Base-by-base conservation (phyloP, 371 early-diverging fungal species). In the Rhizopus delemar region DNA sequence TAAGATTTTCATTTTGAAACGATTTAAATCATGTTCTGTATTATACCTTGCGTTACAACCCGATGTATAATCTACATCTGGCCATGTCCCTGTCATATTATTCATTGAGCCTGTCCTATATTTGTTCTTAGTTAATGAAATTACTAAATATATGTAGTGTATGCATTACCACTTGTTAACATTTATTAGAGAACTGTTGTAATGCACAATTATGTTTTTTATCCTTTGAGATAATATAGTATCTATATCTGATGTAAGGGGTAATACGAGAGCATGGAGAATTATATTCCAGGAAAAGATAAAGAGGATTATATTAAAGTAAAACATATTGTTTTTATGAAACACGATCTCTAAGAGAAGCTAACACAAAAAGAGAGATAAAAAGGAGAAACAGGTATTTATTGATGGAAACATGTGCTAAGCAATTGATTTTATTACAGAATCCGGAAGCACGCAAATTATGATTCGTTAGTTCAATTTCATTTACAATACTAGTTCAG, bases 41-140 rank as follows among this genome's bases (percentile, higher is more conserved):
- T 11, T 9, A 33, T 60, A 53, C 54, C 54, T 39, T 31, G 60
- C 60, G 4, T 39, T 32, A 46, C 65, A 65, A 8, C 60, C 65
- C 1, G 53, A 50, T 5, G 56, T 46, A 34, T 65, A 65, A 34
- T 59, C 56, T 8, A 60, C 51, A 28, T 56, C 56, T 13, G 36
- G 22, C 65, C 65, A 65, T 41, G 54, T 35, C 15, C 65, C 60
- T 15, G 51, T 41, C 13, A 32, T n/a, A 33, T 49, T 46, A 35
- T 34, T 33, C 12, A 35, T 7, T 15, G 31, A 12, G 8, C 46
- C 46, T 5, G 22, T 11, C 34, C 34, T 46, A n/a, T 13, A 12
- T 39, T 9, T 39, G 9, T 9, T 2, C 39, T 7, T 39, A 7
- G 39, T 1, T 39, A 9, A 39, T 12, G 8, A 7, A 9, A 43